Evolutionary conservation across 2,329 filamentous ascomycete genomes (phyloP), one percentile per base, ranked within the genome.

Genomic region (Trichoderma aggressivum): DNA sequence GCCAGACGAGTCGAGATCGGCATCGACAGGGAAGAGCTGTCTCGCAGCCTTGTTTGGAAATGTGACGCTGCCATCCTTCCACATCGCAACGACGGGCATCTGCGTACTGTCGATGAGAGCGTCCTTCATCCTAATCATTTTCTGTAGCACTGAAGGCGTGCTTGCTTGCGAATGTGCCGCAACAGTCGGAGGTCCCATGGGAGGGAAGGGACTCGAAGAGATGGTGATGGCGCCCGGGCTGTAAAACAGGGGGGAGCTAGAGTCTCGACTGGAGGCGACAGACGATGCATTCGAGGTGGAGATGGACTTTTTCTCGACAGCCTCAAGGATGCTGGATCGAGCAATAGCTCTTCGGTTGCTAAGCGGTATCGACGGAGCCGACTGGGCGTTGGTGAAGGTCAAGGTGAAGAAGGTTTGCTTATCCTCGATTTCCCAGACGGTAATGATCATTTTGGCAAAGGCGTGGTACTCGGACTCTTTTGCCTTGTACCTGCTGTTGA

Each of bases 81-180:
- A 94, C 89, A 94, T 92, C 28, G 91, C 90, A 58, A 94, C 83
- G 26, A 93, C 90, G 0, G 92, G 92, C 77, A 93, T 89, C 72
- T 89, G 87, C 30, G 92, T 92, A 50, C 89, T 92, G 77, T 94
- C 91, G 7, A 95, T 82, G 24, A 94, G 84, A 1, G 92, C 91
- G 77, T 94, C 92, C 79, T 94, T 94, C 82, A 95, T 88, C 64
- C 90, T 84, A 8, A 88, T 89, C 69, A 92, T 88, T 78, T 94
- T 95, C 75, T 92, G 89, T 28, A 94, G 85, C 14, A 91, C 83
- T 0, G 91, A 91, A 0, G 91, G 89, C 3, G 88, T 84, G 70
- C 85, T 86, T 0, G 87, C 84, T 14, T 85, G 79, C 0, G 87
- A 84, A n/a, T 85, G 79, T 6, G 86, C 82, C 11, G 85, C 83